These are phyloP conservation scores for Entomortierella lignicola DNA, from an alignment of 192 early-diverging fungal species.

Conservation along the genomic window DNA sequence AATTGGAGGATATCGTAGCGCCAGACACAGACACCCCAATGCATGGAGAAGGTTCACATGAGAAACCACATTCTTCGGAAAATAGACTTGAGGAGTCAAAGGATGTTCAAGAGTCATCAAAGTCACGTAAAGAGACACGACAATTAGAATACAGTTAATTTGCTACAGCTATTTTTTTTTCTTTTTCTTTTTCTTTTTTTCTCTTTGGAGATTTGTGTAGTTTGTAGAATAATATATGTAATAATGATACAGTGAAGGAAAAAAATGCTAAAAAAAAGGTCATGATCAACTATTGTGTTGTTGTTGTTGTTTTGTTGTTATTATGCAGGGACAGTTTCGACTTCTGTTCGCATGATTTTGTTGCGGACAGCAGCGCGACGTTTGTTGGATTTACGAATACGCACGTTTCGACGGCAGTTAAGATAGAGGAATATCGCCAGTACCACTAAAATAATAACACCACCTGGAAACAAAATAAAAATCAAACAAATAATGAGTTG, in stretches of 20 bases:
- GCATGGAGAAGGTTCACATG: background rate
- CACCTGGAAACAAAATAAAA: slow-evolving; percentile 33
- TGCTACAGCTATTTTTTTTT: background rate
- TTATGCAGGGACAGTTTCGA: slow-evolving; percentile 50
- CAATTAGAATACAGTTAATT: background rate
- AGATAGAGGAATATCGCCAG: slow-evolving; percentile 39
- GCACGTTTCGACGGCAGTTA: slow-evolving; percentile 40
- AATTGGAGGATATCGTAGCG: background rate
- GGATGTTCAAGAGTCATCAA: background rate
- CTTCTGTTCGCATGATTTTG: slow-evolving; percentile 41
- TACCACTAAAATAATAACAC: slow-evolving; percentile 37
- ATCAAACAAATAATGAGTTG: background rate
- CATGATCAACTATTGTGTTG: background rate
- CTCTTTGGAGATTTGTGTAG: background rate
- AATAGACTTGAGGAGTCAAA: background rate
- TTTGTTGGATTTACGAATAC: slow-evolving; percentile 38
- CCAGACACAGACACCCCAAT: background rate
- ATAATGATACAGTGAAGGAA: background rate
- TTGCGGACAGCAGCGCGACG: slow-evolving; percentile 31
- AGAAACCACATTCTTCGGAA: background rate
- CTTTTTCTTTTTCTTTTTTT: no score
- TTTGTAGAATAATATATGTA: background rate
- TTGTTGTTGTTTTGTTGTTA: background rate
- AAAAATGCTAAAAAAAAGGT: no score
- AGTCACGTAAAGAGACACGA: background rate